Conservation (phyloP, 2,329 filamentous ascomycete species). For the Cercospora sp. region DNA sequence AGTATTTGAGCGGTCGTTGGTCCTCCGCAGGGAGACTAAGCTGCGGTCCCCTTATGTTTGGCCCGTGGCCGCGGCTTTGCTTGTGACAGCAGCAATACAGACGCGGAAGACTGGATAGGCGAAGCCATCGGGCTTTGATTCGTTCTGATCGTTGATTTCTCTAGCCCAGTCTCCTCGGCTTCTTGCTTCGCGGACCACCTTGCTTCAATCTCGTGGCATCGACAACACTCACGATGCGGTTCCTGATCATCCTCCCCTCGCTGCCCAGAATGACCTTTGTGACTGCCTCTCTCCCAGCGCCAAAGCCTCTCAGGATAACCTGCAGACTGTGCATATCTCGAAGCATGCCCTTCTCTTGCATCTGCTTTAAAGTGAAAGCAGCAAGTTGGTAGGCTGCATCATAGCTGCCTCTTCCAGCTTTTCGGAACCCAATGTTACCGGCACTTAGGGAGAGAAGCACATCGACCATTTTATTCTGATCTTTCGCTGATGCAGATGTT, state of each 20-base stretch:
- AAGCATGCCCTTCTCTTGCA: conserved; percentile 78
- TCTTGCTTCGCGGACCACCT: conserved; percentile 84
- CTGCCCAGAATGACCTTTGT: conserved; percentile 84
- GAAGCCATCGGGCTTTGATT: background rate
- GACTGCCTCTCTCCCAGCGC: conserved; percentile 81
- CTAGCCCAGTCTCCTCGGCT: conserved; percentile 75
- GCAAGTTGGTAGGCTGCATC: conserved; percentile 91
- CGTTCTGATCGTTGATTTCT: background rate
- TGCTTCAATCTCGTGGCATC: conserved; percentile 93
- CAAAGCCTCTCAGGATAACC: conserved; percentile 81
- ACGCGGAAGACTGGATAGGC: background rate
- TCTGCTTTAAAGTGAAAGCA: conserved; percentile 77
- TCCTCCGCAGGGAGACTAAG: background rate
- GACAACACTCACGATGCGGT: conserved; percentile 74
- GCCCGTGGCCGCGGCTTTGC: background rate
- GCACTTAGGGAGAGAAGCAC: conserved; percentile 77
- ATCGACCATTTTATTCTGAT: conserved; percentile 47
- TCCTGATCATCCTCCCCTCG: conserved; percentile 74
- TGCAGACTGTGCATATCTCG: conserved; percentile 75
- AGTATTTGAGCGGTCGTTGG: background rate
- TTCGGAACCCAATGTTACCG: conserved; percentile 89
- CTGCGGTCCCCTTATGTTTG: background rate
- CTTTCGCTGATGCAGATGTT: conserved; percentile 52
- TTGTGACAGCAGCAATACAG: background rate
- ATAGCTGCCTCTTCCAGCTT: conserved; percentile 76